These are phyloP conservation scores for Allantophomopsis lycopodina DNA, from an alignment of 2,329 filamentous ascomycete genomes.

Conservation along the genomic window DNA sequence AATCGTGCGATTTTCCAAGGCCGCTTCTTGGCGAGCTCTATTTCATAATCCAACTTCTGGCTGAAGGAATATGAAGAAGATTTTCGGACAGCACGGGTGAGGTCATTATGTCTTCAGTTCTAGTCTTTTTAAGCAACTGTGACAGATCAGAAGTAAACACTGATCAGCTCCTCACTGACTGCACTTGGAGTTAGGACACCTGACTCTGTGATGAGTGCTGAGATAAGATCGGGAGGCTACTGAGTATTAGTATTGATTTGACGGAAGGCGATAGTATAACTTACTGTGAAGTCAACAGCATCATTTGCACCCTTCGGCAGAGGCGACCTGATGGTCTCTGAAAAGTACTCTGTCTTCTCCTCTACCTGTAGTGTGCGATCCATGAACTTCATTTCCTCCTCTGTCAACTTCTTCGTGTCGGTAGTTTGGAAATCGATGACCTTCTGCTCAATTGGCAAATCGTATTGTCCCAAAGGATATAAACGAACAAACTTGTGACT, in stretches of 20 bases:
- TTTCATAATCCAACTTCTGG: no score
- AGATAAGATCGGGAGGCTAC: slow-evolving; percentile 54
- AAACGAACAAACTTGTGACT: slow-evolving; percentile 93
- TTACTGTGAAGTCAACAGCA: slow-evolving; percentile 59
- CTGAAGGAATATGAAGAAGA: no score
- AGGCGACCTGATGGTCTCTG: slow-evolving; percentile 20
- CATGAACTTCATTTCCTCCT: slow-evolving; percentile 10
- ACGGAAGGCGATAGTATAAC: slow-evolving; percentile 9
- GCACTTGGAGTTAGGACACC: slow-evolving; percentile 58
- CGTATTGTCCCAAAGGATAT: slow-evolving; percentile 70
- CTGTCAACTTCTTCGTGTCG: slow-evolving; percentile 21
- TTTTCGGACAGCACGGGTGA: no score
- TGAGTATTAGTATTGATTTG: slow-evolving; percentile 11
- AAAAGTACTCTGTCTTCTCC: slow-evolving; percentile 13
- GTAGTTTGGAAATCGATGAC: slow-evolving; percentile 60
- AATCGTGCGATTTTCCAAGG: no score
- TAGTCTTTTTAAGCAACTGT: no score
- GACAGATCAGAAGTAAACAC: slow-evolving; percentile 7
- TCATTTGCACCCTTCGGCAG: slow-evolving; percentile 6
- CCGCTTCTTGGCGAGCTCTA: no score
- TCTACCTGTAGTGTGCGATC: slow-evolving; percentile 8
- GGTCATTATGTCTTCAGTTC: no score
- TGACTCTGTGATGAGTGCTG: slow-evolving; percentile 63
- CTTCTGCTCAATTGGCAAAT: slow-evolving; percentile 67
- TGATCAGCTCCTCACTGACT: slow-evolving; percentile 55